These are phyloP conservation scores for Lepidium africanum DNA, from an alignment of 345 rosid species.

Conservation along the genomic window DNA sequence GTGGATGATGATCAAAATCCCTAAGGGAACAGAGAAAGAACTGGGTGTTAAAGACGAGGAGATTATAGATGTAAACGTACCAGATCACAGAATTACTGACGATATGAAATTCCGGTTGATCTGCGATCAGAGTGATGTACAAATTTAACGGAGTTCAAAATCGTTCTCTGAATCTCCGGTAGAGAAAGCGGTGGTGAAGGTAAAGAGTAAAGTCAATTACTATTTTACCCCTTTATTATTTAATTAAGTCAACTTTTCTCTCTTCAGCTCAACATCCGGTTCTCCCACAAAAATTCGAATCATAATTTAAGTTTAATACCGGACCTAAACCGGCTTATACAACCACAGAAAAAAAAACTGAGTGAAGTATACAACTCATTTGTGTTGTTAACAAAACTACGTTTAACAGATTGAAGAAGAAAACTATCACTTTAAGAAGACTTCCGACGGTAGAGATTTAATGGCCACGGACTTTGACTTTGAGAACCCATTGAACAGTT, in stretches of 20 bases:
- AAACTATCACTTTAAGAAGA: neutral
- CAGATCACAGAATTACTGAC: neutral
- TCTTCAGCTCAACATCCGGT: neutral
- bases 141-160: too few species aligned
- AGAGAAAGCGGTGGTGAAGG: too few species aligned
- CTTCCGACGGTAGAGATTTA: conserved; percentile 17
- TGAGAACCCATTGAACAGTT: conserved; percentile 68
- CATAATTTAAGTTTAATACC: conserved; percentile 4
- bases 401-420: conserved; percentile 1
- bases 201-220: too few species aligned
- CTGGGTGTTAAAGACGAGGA: neutral
- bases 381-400: conserved; percentile 8
- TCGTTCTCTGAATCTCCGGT: too few species aligned
- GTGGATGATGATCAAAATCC: neutral
- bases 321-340: neutral
- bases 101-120: too few species aligned
- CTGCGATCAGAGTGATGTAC: too few species aligned
- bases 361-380: conserved; percentile 4
- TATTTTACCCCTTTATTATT: too few species aligned
- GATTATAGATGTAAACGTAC: neutral
- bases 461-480: conserved; percentile 70
- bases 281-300: neutral
- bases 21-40: neutral
- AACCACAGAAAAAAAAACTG: neutral
- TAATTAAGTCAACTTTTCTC: too few species aligned